A percentile compares a stretch with the other conserved stretches of the same genome.
Evolutionary conservation across 2,329 filamentous ascomycete species (phyloP).

Genomic region (Huntiella omanensis): DNA sequence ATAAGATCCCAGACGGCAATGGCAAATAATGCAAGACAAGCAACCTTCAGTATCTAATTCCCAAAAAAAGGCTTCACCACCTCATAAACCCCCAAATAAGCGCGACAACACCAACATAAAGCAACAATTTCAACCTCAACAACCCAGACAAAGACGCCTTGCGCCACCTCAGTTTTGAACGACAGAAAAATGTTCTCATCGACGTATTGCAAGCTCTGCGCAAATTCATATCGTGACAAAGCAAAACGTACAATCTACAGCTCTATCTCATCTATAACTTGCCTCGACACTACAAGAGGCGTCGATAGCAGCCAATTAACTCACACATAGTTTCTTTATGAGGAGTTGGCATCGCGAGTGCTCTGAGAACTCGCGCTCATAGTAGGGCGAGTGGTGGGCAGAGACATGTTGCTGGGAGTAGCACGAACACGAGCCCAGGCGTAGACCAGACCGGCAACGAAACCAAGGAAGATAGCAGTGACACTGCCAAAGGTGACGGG

Average conservation of each 20-base stretch:
- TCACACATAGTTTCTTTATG: slow-evolving; percentile 13
- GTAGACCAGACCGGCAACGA: slow-evolving; percentile 83
- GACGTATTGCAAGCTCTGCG: no score
- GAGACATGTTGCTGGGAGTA: slow-evolving; percentile 42
- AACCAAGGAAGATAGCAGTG: slow-evolving; percentile 77
- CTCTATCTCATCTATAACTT: not conserved
- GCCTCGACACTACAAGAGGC: no score
- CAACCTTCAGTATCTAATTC: no score
- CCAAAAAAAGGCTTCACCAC: no score
- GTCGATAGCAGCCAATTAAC: not conserved
- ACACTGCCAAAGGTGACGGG: slow-evolving; percentile 85
- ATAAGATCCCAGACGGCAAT: not conserved
- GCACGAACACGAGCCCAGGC: slow-evolving; percentile 73
- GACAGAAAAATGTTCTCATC: not conserved
- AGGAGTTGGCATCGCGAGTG: slow-evolving; percentile 59
- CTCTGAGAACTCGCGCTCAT: slow-evolving; percentile 87
- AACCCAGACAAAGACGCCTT: no score
- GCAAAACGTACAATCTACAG: not conserved
- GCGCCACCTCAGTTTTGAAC: not conserved
- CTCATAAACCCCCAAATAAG: no score
- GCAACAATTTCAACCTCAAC: no score
- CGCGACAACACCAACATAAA: no score
- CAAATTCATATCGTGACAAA: not conserved
- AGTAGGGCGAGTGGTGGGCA: slow-evolving; percentile 45
- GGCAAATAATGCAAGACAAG: slow-evolving; percentile 1